Base-by-base conservation (phyloP, 768 basidiomycete genomes). In the Gyrodon lividus region DNA sequence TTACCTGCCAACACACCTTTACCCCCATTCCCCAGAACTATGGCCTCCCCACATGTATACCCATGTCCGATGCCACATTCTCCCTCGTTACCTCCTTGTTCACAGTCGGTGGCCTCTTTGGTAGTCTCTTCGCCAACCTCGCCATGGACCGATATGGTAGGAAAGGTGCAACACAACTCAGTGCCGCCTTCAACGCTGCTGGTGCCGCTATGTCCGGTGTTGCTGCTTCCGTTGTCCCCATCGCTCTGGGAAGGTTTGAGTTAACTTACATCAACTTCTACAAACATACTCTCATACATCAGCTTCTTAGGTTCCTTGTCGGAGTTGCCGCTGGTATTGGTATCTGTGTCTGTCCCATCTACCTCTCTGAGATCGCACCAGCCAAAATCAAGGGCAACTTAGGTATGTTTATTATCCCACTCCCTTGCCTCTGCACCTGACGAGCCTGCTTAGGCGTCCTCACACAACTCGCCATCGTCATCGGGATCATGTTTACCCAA, bases 401-500 rank as follows among this genome's bases (percentile, higher is more conserved):
- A 55, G 91, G 90, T 83, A 54, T 22, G 78, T 65, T 4, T 16
- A 0, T 4, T 41, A n/a, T 28, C 33, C 2, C 12, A 6, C 40
- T 4, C 45, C 43, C 30, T 23, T 41, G 13, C 6, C 35, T 16
- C 17, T 39, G 20, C 6, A 5, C 50, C 42, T 26, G 41, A 51
- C 47, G 23, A 13, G 14, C 17, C 4, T 17, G 8, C 44, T 17
- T 52, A 89, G 89, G 89, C 19, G 86, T 92, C 23, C 74, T 93
- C 24, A 90, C 87, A 0, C 92, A 93, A 59, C 71, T 94, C 23
- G 83, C 80, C 34, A 87, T 96, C 60, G 91, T 96, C 30, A 69
- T 91, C 47, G 91, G 91, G 24, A 87, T 97, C 56, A 85, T 96
- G 77, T 65, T 83, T n/a, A 89, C 93, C 0, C 95, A 98, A 63